phyloP scores from a whole-genome alignment of 768 basidiomycete species.

The Lactarius tabidus region DNA sequence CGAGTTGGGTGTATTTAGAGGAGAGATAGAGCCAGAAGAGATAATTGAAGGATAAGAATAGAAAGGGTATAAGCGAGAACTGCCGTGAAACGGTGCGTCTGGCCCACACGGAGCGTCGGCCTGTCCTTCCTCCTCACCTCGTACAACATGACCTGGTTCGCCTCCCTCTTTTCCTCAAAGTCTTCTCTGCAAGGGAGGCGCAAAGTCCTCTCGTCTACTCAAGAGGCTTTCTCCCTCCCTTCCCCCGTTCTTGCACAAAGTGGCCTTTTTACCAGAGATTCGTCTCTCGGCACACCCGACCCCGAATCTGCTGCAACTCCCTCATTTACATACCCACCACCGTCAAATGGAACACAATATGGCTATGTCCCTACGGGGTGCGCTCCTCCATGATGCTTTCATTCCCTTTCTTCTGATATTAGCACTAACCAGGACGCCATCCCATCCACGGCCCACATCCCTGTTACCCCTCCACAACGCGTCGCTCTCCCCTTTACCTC shows the following conservation, averaged over 20 bases:
- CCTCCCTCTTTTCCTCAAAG: conserved; percentile 54
- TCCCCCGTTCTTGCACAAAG: conserved; percentile 58
- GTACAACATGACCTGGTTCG: conserved; percentile 69
- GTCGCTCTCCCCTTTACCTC: conserved; percentile 36
- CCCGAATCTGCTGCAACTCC: conserved; percentile 43
- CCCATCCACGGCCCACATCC: conserved; percentile 47
- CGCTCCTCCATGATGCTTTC: conserved; percentile 10
- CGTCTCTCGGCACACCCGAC: conserved; percentile 45
- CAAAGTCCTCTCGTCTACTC: conserved; percentile 68
- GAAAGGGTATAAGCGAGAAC: neutral
- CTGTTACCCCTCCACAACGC: conserved; percentile 68
- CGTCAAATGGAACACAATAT: conserved; percentile 48
- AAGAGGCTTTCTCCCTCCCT: conserved; percentile 86
- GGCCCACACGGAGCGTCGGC: neutral
- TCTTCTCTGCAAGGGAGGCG: conserved; percentile 46
- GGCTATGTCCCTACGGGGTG: conserved; percentile 60
- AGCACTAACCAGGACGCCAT: conserved; percentile 34
- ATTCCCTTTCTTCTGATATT: conserved; percentile 11
- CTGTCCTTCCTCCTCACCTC: conserved; percentile 9
- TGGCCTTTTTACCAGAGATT: conserved; percentile 56
- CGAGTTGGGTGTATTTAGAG: neutral
- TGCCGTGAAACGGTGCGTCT: neutral
- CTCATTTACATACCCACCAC: conserved; percentile 78
- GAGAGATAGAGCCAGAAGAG: neutral
- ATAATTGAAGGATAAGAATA: neutral